A percentile compares a stretch with the other conserved stretches of the same genome.
These are phyloP conservation scores for Sanghuangporus weigelae DNA, from an alignment of 1,284 basidiomycete genomes.

Conservation along the genomic window DNA sequence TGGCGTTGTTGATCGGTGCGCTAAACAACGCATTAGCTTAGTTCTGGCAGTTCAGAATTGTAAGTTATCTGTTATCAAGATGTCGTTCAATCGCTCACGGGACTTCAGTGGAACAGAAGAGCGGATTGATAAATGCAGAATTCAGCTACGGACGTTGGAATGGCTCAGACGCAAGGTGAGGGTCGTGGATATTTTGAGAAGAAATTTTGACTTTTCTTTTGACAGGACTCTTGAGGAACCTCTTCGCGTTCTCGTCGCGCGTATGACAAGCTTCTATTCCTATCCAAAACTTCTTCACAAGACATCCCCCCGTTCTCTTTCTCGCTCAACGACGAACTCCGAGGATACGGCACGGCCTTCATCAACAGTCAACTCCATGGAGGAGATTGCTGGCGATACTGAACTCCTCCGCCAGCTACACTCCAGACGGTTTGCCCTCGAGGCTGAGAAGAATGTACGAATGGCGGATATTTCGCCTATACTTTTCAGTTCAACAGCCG, in stretches of 20 bases:
- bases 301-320: background rate
- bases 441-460: slow-evolving; percentile 35
- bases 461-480: slow-evolving; percentile 45
- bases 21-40: slow-evolving; percentile 20
- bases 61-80: background rate
- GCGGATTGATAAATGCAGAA: slow-evolving; percentile 46
- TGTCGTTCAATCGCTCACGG: slow-evolving; percentile 22
- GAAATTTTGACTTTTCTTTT: background rate
- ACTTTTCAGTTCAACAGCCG: slow-evolving; percentile 37
- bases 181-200: background rate
- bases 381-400: slow-evolving; percentile 29
- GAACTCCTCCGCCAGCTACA: slow-evolving; percentile 37
- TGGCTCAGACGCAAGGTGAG: slow-evolving; percentile 39
- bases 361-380: background rate
- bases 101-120: slow-evolving; percentile 34
- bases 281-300: slow-evolving; percentile 24
- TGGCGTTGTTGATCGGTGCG: slow-evolving; percentile 29
- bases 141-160: slow-evolving; percentile 51
- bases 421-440: slow-evolving; percentile 27
- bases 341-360: background rate
- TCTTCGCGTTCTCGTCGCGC: slow-evolving; percentile 36
- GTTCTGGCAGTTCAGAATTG: slow-evolving; percentile 26
- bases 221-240: slow-evolving; percentile 36
- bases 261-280: slow-evolving; percentile 24
- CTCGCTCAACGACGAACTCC: slow-evolving; percentile 18